phyloP scores from a whole-genome alignment of 2,329 filamentous ascomycete species.

The Cucurbitaria berberidis region DNA sequence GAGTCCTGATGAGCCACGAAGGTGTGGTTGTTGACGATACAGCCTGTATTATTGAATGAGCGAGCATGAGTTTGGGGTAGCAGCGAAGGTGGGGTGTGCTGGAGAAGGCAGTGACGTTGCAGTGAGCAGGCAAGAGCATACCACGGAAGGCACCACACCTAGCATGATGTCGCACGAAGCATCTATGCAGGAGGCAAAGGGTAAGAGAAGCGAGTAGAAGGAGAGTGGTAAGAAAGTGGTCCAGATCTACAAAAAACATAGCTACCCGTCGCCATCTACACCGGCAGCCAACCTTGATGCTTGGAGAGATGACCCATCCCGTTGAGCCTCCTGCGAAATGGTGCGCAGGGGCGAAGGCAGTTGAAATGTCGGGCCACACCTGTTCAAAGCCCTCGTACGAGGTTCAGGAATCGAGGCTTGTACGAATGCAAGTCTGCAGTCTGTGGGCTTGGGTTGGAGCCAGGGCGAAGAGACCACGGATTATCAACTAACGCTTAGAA shows the following conservation, averaged over 20 bases:
- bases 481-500: too few species aligned
- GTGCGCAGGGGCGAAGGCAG: conserved; percentile 79
- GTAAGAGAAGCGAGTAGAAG: conserved; percentile 43
- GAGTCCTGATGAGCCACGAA: too few species aligned
- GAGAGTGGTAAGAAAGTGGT: conserved; percentile 51
- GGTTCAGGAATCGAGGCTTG: conserved; percentile 82
- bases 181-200: conserved; percentile 61
- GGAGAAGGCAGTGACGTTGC: too few species aligned
- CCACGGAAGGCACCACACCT: too few species aligned
- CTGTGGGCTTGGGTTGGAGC: conserved; percentile 88
- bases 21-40: too few species aligned
- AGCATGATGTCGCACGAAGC: conserved; percentile 70
- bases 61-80: too few species aligned
- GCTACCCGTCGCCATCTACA: conserved; percentile 78
- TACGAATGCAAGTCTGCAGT: conserved; percentile 83
- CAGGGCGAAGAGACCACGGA: conserved; percentile 83
- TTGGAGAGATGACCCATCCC: conserved; percentile 67
- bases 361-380: conserved; percentile 83
- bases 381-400: conserved; percentile 85
- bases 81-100: too few species aligned
- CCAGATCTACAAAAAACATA: conserved; percentile 67
- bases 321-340: conserved; percentile 71
- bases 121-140: too few species aligned
- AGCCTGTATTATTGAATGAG: too few species aligned
- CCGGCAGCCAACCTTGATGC: conserved; percentile 76